A percentile compares a stretch with the other conserved stretches of the same genome.
Conservation (phyloP, 371 early-diverging fungal species). For the Mortierella sp. region DNA sequence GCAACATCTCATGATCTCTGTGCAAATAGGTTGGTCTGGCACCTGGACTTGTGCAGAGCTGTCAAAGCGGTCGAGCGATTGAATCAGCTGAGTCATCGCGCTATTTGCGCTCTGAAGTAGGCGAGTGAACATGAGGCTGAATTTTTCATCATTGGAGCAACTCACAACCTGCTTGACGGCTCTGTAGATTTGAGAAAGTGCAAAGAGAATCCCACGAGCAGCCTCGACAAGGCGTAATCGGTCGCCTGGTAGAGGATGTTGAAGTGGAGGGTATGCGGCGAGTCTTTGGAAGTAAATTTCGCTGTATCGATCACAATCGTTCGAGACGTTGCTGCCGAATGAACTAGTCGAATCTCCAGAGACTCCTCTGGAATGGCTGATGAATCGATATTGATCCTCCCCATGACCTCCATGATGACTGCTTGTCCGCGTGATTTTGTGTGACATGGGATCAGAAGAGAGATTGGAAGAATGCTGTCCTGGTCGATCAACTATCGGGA, state of each 20-base stretch:
- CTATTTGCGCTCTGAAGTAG: slow-evolving; percentile 38
- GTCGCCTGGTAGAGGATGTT: slow-evolving; percentile 33
- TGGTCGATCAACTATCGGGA: slow-evolving; percentile 24
- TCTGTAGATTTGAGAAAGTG: slow-evolving; percentile 51
- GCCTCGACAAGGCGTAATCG: slow-evolving; percentile 45
- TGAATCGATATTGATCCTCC: slow-evolving; percentile 50
- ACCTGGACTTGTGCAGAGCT: slow-evolving; percentile 41
- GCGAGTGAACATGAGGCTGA: slow-evolving; percentile 29
- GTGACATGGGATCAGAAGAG: slow-evolving; percentile 27
- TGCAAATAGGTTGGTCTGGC: slow-evolving; percentile 36
- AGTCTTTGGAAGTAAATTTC: slow-evolving; percentile 53
- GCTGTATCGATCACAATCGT: slow-evolving; percentile 50
- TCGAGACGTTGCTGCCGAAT: slow-evolving; percentile 39
- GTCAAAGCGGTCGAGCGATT: slow-evolving; percentile 51
- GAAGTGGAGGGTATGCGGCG: slow-evolving; percentile 29
- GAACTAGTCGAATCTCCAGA: slow-evolving; percentile 54
- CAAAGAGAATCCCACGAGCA: slow-evolving; percentile 54
- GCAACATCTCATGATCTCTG: slow-evolving; percentile 48
- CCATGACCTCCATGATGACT: slow-evolving; percentile 32
- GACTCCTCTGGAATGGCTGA: slow-evolving; percentile 48
- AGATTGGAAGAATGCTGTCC: slow-evolving; percentile 13
- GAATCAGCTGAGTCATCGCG: slow-evolving; percentile 45
- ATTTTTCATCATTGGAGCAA: slow-evolving; percentile 48
- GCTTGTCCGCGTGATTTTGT: slow-evolving; percentile 24
- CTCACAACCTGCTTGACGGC: slow-evolving; percentile 52